Conservation (phyloP, 106 monocot species). For the Agapanthus africanus region DNA sequence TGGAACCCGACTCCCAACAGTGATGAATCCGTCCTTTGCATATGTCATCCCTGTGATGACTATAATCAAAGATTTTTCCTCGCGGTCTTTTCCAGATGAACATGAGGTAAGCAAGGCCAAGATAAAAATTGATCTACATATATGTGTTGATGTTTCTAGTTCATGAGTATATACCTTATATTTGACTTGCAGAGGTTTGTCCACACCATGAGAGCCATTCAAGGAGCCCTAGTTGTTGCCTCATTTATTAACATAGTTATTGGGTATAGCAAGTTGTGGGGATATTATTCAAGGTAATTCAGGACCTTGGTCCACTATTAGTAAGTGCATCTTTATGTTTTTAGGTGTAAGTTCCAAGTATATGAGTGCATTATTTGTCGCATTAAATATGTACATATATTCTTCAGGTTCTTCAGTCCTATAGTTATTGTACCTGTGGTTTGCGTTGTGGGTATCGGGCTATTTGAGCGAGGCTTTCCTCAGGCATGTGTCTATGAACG, state of each 20-base stretch:
- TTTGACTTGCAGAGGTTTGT: constrained; percentile 73
- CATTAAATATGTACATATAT: not conserved
- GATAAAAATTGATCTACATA: not conserved
- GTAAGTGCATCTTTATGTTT: not conserved
- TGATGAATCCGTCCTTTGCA: constrained; percentile 89
- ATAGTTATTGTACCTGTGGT: constrained; percentile 62
- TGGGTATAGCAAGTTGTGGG: constrained; percentile 74
- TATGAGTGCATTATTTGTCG: not conserved
- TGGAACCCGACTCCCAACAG: constrained; percentile 71
- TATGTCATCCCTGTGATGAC: constrained; percentile 70
- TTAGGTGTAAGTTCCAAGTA: not conserved
- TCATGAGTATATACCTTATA: not conserved
- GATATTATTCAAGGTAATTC: constrained; percentile 41
- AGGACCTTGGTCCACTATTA: not conserved
- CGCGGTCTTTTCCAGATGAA: constrained; percentile 20
- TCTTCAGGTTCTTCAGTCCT: constrained; percentile 69
- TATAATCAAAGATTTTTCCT: constrained; percentile 48
- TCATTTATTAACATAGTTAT: constrained; percentile 61
- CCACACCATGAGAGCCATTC: constrained; percentile 83
- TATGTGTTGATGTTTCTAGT: not conserved
- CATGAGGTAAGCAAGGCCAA: constrained; percentile 40
- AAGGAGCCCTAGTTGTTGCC: constrained; percentile 80
- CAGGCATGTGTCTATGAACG: constrained; percentile 32
- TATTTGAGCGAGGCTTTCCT: constrained; percentile 78
- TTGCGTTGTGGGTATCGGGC: constrained; percentile 78